A percentile compares a stretch with the other conserved stretches of the same genome.
phyloP scores from a whole-genome alignment of 176 grass and related monocot species.

The Pontederia crassipes region DNA sequence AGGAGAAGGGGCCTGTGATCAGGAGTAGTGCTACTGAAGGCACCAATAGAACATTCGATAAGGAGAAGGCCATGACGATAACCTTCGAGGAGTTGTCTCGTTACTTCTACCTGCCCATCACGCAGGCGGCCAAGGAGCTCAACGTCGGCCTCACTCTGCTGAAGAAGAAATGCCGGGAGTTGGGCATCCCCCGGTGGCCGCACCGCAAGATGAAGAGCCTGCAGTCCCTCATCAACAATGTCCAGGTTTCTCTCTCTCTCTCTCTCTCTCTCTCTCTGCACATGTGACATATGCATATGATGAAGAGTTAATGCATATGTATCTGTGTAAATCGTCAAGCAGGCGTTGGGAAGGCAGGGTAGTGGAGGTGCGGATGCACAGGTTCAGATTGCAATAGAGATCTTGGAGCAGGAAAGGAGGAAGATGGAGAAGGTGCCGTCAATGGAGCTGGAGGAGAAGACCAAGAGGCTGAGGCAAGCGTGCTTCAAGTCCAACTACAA shows the following conservation, averaged over 20 bases:
- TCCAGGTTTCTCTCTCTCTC: slow-evolving; percentile 38
- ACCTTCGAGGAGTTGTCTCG: slow-evolving; percentile 44
- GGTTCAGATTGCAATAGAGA: slow-evolving; percentile 34
- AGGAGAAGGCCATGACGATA: slow-evolving; percentile 20
- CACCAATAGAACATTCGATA: background rate
- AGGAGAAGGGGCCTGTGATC: background rate
- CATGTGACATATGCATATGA: background rate
- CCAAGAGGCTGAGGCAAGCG: slow-evolving; percentile 74
- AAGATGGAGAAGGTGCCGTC: slow-evolving; percentile 64
- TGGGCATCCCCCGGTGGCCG: slow-evolving; percentile 69
- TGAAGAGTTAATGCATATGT: background rate
- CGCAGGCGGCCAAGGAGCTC: slow-evolving; percentile 63
- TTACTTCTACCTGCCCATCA: slow-evolving; percentile 87
- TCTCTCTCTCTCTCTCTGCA: background rate
- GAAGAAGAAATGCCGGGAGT: slow-evolving; percentile 85
- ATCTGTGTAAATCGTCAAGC: background rate
- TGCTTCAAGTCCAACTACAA: slow-evolving; percentile 89
- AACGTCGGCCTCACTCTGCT: slow-evolving; percentile 85
- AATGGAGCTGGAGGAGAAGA: slow-evolving; percentile 46
- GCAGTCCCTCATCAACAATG: slow-evolving; percentile 57
- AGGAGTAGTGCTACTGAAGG: background rate
- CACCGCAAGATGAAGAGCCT: slow-evolving; percentile 97
- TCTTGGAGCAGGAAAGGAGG: slow-evolving; percentile 30
- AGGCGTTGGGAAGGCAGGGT: slow-evolving; percentile 53
- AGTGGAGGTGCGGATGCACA: slow-evolving; percentile 13